Conservation (phyloP, 148 eudicot genomes). For the Dianthus caryophyllus region DNA sequence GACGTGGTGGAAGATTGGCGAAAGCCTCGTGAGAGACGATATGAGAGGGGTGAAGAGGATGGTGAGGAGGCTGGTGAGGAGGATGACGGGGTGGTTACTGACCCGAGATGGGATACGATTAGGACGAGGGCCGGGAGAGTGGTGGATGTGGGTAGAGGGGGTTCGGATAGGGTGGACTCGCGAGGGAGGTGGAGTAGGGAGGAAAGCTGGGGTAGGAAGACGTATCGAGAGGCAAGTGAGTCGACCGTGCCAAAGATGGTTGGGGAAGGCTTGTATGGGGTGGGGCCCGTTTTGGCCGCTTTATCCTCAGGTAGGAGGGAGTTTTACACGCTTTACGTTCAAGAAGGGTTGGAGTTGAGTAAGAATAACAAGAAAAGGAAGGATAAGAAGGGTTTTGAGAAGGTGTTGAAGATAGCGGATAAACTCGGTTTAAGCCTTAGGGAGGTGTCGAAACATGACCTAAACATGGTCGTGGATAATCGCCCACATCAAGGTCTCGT, state of each 20-base stretch:
- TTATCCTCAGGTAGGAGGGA: conserved; percentile 78
- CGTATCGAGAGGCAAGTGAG: conserved; percentile 75
- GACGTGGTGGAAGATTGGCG: conserved; percentile 30
- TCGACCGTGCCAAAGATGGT: conserved; percentile 74
- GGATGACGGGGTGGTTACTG: conserved; percentile 32
- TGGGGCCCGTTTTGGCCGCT: conserved; percentile 95
- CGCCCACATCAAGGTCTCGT: conserved; percentile 97
- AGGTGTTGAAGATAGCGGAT: conserved; percentile 66
- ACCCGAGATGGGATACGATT: conserved; percentile 78
- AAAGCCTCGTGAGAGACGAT: conserved; percentile 20
- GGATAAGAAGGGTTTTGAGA: conserved; percentile 95
- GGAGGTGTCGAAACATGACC: conserved; percentile 90
- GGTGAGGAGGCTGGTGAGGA: conserved; percentile 51
- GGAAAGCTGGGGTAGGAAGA: conserved; percentile 76
- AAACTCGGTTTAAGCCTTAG: conserved; percentile 55
- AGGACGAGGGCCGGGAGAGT: conserved; percentile 43
- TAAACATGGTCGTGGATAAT: conserved; percentile 82
- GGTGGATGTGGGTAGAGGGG: conserved; percentile 33
- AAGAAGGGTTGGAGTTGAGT: conserved; percentile 80
- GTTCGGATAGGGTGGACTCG: conserved; percentile 42
- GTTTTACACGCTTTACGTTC: conserved; percentile 67
- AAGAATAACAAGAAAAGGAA: conserved; percentile 72
- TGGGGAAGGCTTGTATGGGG: conserved; percentile 90
- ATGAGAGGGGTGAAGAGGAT: conserved; percentile 34
- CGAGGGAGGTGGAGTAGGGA: conserved; percentile 49